phyloP scores from a whole-genome alignment of 768 basidiomycete genomes.

The Trichaptum fuscoviolaceum region DNA sequence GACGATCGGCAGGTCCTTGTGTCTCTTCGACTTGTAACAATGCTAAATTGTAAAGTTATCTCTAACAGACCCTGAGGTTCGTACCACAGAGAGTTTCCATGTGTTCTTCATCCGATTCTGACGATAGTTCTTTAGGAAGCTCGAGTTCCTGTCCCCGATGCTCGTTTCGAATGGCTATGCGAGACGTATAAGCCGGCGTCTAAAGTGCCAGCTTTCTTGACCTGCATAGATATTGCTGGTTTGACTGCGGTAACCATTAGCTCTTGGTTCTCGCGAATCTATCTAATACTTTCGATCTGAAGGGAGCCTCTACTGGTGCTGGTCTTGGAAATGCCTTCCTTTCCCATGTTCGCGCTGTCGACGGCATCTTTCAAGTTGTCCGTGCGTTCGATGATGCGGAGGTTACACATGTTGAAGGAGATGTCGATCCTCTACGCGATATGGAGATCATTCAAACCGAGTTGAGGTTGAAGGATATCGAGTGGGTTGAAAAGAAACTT shows the following conservation, averaged over 20 bases:
- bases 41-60: background rate
- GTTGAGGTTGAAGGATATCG: slow-evolving; percentile 92
- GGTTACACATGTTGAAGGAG: slow-evolving; percentile 98
- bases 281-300: slow-evolving; percentile 10
- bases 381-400: slow-evolving; percentile 99
- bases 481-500: slow-evolving; percentile 93
- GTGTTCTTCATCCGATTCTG: background rate
- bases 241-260: slow-evolving; percentile 71
- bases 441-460: slow-evolving; percentile 98
- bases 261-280: background rate
- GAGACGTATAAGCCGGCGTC: slow-evolving; percentile 85
- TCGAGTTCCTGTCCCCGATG: slow-evolving; percentile 91
- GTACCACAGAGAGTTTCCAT: background rate
- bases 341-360: slow-evolving; percentile 95
- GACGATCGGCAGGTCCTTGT: slow-evolving; percentile 54
- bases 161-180: slow-evolving; percentile 92
- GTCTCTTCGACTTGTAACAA: background rate
- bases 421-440: slow-evolving; percentile 91
- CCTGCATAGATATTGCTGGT: slow-evolving; percentile 98
- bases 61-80: background rate
- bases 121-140: slow-evolving; percentile 48
- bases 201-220: slow-evolving; percentile 89
- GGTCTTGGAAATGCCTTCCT: slow-evolving; percentile 97
- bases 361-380: slow-evolving; percentile 98
- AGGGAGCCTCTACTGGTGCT: slow-evolving; percentile 96